Conservation (phyloP, 1,284 basidiomycete genomes). For the Moesziomyces aphidis region DNA sequence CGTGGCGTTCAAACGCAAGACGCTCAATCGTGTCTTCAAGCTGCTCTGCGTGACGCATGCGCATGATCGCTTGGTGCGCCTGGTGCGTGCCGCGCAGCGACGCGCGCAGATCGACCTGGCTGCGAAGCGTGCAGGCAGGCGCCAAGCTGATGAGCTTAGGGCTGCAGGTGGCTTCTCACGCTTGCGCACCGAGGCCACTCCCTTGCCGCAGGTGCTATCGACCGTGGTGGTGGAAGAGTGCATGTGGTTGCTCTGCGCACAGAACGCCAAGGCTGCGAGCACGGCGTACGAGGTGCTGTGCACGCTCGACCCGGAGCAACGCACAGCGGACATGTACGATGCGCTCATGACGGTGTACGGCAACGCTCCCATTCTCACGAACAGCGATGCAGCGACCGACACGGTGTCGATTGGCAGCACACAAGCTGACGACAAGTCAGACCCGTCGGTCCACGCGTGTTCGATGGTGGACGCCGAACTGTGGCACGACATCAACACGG, state of each 20-base stretch:
- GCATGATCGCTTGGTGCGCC: constrained; percentile 17
- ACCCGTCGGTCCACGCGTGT: neutral
- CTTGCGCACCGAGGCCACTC: neutral
- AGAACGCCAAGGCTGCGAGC: constrained; percentile 18
- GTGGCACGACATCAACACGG: constrained; percentile 28
- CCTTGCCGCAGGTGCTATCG: constrained; percentile 18
- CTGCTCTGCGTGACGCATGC: constrained; percentile 22
- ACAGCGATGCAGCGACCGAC: too few relatives aligned
- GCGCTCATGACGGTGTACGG: constrained; percentile 34
- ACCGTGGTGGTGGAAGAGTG: constrained; percentile 19
- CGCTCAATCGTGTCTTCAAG: constrained; percentile 21
- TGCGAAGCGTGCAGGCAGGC: neutral
- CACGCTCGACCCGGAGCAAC: constrained; percentile 21
- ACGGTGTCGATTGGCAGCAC: too few relatives aligned
- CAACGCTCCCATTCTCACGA: constrained; percentile 8
- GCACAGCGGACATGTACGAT: constrained; percentile 46
- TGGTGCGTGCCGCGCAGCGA: constrained; percentile 20
- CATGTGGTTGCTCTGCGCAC: constrained; percentile 25
- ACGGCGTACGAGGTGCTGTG: constrained; percentile 36
- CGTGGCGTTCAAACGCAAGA: constrained; percentile 25
- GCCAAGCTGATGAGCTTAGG: constrained; percentile 4
- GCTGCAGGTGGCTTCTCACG: constrained; percentile 29
- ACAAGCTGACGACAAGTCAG: too few relatives aligned
- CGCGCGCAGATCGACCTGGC: constrained; percentile 18
- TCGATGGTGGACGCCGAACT: constrained; percentile 25